Evolutionary conservation across 83 land plant species (phyloP), one percentile per base, ranked within the genome.

Genomic region (Thuja plicata): DNA sequence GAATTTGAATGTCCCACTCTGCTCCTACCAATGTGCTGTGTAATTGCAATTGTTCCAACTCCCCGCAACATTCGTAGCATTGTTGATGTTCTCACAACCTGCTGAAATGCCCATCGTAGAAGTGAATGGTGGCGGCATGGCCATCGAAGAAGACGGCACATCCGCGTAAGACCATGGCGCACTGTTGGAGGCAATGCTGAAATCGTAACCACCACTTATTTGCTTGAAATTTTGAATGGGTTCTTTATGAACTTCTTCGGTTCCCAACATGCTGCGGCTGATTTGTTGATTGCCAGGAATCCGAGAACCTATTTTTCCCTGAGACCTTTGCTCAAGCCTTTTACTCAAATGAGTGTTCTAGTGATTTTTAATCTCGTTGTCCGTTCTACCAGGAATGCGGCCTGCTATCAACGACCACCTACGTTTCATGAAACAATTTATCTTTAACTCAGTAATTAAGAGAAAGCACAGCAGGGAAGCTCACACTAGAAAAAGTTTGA

Each of bases 321-420:
- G 15, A 13, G 38, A 74, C 12, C 35, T 34, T 15, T 3, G 15
- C 0, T 2, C 21, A 3, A 45, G 8, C 9, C 41, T 82, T 50
- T 82, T 82, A 15, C 52, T 82, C 54, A 82, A 46, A 45, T 82
- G 55, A 82, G 85, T 27, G 43, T 82, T 82, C 85, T 54, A 82
- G 35, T 82, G n/a, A 8, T 82, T 82, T 46, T n/a, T n/a, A n/a
- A n/a, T n/a, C n/a, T n/a, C n/a, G n/a, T n/a, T n/a, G n/a, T n/a
- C n/a, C n/a, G n/a, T n/a, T n/a, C n/a, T n/a, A n/a, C n/a, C n/a
- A n/a, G n/a, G n/a, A n/a, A n/a, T n/a, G 52, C 52, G 5, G 5
- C 52, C 24, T 2, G 50, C 52, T 8, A 45, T 81, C 84, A 81
- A 81, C 48, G 84, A 81, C 84, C 84, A 81, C 15, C 84, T 81